Conservation (phyloP, 495 filamentous ascomycete species). For the Aspergillus olivimuriae region DNA sequence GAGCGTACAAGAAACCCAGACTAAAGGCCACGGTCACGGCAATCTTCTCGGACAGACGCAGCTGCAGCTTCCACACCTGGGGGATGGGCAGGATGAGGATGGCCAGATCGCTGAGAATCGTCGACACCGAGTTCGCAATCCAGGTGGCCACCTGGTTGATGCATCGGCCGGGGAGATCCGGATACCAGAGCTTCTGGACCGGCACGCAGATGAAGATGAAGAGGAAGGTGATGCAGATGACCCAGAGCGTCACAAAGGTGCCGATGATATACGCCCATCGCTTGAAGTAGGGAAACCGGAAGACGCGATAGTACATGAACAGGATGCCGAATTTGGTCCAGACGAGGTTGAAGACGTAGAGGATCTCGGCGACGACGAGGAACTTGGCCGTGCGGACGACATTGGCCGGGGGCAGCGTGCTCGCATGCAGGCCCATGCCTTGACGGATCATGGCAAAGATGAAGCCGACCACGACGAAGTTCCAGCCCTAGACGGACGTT, state of each 20-base stretch:
- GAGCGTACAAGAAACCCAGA: constrained; percentile 24
- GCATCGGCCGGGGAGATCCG: constrained; percentile 28
- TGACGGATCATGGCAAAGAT: constrained; percentile 24
- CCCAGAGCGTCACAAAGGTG: constrained; percentile 30
- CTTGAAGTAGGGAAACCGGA: constrained; percentile 31
- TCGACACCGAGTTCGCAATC: constrained; percentile 40
- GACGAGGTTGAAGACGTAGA: constrained; percentile 36
- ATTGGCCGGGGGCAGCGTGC: constrained; percentile 9
- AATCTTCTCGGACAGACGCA: constrained; percentile 18
- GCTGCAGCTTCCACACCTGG: constrained; percentile 35
- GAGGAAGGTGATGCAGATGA: constrained; percentile 34
- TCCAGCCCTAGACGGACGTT: constrained; percentile 18
- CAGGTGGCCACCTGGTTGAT: constrained; percentile 40
- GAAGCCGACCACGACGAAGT: constrained; percentile 27
- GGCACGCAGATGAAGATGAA: constrained; percentile 43
- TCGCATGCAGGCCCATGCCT: constrained; percentile 30
- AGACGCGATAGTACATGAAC: constrained; percentile 39
- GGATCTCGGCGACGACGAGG: constrained; percentile 31
- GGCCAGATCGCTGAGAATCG: constrained; percentile 39
- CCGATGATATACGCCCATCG: constrained; percentile 32
- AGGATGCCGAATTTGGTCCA: constrained; percentile 38
- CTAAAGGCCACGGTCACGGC: constrained; percentile 18
- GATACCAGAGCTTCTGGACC: constrained; percentile 34
- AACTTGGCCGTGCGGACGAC: constrained; percentile 28
- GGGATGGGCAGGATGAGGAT: constrained; percentile 41